Conservation (phyloP, 139 green algal genomes). For the Astrephomene gubernaculifera region DNA sequence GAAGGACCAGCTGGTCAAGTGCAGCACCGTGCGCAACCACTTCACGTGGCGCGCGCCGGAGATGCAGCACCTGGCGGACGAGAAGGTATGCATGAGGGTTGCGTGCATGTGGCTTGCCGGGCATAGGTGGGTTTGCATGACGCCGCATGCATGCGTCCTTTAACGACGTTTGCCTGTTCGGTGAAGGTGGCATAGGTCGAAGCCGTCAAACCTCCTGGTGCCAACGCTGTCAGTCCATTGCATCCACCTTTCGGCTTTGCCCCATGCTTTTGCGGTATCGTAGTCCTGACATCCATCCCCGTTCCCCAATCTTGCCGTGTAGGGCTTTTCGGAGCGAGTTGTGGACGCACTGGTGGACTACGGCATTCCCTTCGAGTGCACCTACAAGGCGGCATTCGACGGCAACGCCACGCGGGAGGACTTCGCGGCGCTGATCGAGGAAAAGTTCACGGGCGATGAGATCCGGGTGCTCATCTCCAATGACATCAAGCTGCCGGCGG, state of each 20-base stretch:
- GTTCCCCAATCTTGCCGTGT: too few species aligned
- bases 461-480: conserved; percentile 35
- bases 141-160: too few species aligned
- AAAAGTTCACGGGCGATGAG: conserved; percentile 35
- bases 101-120: not conserved
- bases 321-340: conserved; percentile 29
- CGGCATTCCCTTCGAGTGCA: conserved; percentile 44
- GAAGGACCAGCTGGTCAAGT: conserved; percentile 62
- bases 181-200: not conserved
- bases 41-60: conserved; percentile 41
- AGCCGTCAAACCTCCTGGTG: not conserved
- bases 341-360: conserved; percentile 39
- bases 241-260: not conserved
- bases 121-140: not conserved
- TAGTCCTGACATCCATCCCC: not conserved
- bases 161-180: too few species aligned
- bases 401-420: conserved; percentile 6
- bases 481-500: conserved; percentile 1
- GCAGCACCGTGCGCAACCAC: conserved; percentile 34
- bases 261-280: not conserved
- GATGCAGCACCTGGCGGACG: conserved; percentile 38
- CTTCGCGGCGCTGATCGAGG: conserved; percentile 33
- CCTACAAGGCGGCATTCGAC: conserved; percentile 33
- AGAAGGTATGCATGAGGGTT: not conserved
- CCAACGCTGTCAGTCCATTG: not conserved